Evolutionary conservation across 305 asterid species (phyloP), one percentile per base, ranked within the genome.

Genomic region (Fraxinus platypoda): DNA sequence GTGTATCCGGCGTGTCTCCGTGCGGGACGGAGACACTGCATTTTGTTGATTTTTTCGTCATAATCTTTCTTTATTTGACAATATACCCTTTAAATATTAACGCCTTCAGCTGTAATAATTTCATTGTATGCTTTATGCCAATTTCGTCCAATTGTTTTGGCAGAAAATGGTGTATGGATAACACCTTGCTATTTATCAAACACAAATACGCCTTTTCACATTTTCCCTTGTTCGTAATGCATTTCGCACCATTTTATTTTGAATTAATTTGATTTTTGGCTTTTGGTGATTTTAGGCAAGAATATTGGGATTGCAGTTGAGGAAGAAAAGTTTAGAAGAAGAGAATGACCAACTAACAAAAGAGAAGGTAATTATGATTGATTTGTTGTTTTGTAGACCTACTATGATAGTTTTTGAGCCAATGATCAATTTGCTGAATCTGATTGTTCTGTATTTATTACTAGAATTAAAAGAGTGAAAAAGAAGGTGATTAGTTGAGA

Each of bases 271-370:
- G 71, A 23, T 70, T 17, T 25, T 26, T 78, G 37, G 17, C 74
- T 64, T 59, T 76, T 74, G 21, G 43, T 77, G 76, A 21, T 78
- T 81, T 76, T 85, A 94, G 99, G 98, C 98, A 92, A 89, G 88
- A 46, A 46, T 46, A 46, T 46, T 87, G 79, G 98, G 92, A 75
- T 81, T 95, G 89, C 98, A 94, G 87, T 82, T 94, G 0, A 91
- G 93, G 94, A 94, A 90, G 21, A 83, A 86, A 87, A 86, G 83
- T 80, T 87, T 95, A 57, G 98, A 94, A 86, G 95, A 94, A 87
- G 97, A 95, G 84, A 94, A 94, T 59, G 94, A 88, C 84, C 91
- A 73, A 84, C 84, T 94, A 30, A 68, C 90, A 83, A 88, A 82
- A 87, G 95, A 93, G 85, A 90, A 84, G 97, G 99, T 94, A 82